Evolutionary conservation across 2,329 filamentous ascomycete genomes (phyloP), one percentile per base, ranked within the genome.

Genomic region (Fusarium virguliforme): DNA sequence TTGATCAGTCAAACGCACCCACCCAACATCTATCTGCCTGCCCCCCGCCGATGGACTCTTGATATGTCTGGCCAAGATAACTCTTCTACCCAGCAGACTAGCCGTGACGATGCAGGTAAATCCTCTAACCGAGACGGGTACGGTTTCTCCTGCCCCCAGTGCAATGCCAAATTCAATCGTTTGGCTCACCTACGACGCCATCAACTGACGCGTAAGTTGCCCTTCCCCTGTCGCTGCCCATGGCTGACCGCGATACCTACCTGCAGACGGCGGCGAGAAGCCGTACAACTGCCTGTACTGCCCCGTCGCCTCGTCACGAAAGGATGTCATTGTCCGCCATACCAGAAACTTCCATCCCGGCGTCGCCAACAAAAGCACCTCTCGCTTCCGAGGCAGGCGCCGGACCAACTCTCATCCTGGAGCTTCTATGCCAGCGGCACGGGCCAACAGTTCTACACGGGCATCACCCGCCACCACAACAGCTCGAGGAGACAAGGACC

Each of bases 271-370:
- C 32, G 24, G 56, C 40, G 56, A 59, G 56, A 59, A 59, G 24
- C 56, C 56, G 30, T 59, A 59, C 41, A 59, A 50, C 41, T 59
- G 56, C 12, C 41, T 46, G 32, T 50, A 59, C 43, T 59, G 56
- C 30, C 43, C 56, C 13, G 30, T 59, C 9, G 43, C 56, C 32
- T 59, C 56, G 32, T 59, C 56, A 12, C 41, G 56, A 38, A 59
- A 59, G 43, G 56, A 59, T 37, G 56, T 59, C 30, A 59, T 59
- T 22, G 56, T 59, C 24, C 56, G 41, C 8, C 56, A 59, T 48
- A 59, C 56, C 40, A 28, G 56, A 50, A 59, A 59, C 8, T 59
- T 59, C 41, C 56, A 59, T 38, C 56, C 41, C 18, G 56, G 56
- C 41, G 40, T 59, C 15, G 56, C 30, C 13, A 59, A 38, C 22